A percentile compares a stretch with the other conserved stretches of the same genome.
These are phyloP conservation scores for Hortaea sp. DNA, from an alignment of 2,329 filamentous ascomycete genomes.

Conservation along the genomic window DNA sequence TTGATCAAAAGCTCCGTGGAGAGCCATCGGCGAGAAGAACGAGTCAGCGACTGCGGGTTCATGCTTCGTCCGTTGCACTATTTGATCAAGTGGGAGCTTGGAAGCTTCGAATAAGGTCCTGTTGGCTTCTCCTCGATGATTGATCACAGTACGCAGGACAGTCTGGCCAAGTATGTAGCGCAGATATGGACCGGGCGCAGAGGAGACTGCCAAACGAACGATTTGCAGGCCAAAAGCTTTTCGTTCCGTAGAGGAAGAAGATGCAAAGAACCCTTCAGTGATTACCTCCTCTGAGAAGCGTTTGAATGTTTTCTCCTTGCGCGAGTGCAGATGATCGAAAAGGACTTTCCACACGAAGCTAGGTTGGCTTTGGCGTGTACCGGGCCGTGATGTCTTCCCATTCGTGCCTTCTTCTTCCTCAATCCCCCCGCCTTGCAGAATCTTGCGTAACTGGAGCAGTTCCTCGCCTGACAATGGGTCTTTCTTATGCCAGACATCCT, in stretches of 20 bases:
- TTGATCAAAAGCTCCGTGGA: slow-evolving; percentile 69
- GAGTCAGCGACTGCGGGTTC: slow-evolving; percentile 50
- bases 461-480: slow-evolving; percentile 65
- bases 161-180: slow-evolving; percentile 68
- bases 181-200: slow-evolving; percentile 40
- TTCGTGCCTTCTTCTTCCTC: slow-evolving; percentile 31
- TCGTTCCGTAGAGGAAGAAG: slow-evolving; percentile 71
- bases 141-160: slow-evolving; percentile 69
- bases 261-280: slow-evolving; percentile 77
- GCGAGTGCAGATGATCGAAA: slow-evolving; percentile 36
- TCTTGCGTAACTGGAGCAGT: slow-evolving; percentile 57
- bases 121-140: slow-evolving; percentile 68
- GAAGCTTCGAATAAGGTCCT: slow-evolving; percentile 73
- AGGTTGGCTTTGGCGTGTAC: slow-evolving; percentile 58
- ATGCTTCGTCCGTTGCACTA: slow-evolving; percentile 55
- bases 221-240: slow-evolving; percentile 89
- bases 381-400: slow-evolving; percentile 47
- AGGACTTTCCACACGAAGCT: slow-evolving; percentile 65
- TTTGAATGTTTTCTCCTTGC: slow-evolving; percentile 44
- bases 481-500: slow-evolving; percentile 61
- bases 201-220: slow-evolving; percentile 63
- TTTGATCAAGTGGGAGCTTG: slow-evolving; percentile 60
- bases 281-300: slow-evolving; percentile 81
- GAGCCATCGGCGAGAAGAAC: slow-evolving; percentile 59
- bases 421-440: slow-evolving; percentile 65